These are phyloP conservation scores for Backusella luteola DNA, from an alignment of 192 early-diverging fungal genomes.

Conservation along the genomic window DNA sequence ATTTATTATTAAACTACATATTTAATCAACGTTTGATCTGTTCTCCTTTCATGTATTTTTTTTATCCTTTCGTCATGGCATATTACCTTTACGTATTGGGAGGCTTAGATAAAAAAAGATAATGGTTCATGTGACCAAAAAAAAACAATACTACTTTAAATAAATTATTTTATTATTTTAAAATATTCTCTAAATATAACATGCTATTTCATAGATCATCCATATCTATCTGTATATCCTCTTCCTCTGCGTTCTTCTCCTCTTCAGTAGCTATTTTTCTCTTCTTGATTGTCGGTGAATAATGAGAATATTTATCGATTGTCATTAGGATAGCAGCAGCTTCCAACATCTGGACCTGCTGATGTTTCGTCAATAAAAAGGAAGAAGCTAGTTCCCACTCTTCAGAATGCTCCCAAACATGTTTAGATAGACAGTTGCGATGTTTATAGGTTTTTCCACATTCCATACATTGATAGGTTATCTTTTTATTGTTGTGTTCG, in stretches of 20 bases:
- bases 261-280: neutral
- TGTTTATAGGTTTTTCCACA: slow-evolving; percentile 71
- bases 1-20: no score
- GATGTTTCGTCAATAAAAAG: slow-evolving; percentile 62
- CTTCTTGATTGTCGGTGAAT: neutral
- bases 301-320: slow-evolving; percentile 35
- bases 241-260: neutral
- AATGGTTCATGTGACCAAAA: neutral
- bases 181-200: slow-evolving; percentile 2
- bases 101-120: neutral
- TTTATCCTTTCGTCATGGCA: neutral
- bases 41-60: neutral
- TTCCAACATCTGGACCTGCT: slow-evolving; percentile 67
- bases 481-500: slow-evolving; percentile 17
- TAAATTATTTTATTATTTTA: neutral
- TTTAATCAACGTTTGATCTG: no score
- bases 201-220: neutral
- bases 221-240: neutral
- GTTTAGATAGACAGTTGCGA: slow-evolving; percentile 61
- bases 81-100: neutral
- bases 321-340: slow-evolving; percentile 61
- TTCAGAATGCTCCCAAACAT: slow-evolving; percentile 69
- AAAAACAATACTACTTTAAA: no score
- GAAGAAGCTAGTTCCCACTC: slow-evolving; percentile 61
- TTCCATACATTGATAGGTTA: slow-evolving; percentile 42